Conservation (phyloP, 805 yeast genomes). For the Myxozyma melibiosi region DNA sequence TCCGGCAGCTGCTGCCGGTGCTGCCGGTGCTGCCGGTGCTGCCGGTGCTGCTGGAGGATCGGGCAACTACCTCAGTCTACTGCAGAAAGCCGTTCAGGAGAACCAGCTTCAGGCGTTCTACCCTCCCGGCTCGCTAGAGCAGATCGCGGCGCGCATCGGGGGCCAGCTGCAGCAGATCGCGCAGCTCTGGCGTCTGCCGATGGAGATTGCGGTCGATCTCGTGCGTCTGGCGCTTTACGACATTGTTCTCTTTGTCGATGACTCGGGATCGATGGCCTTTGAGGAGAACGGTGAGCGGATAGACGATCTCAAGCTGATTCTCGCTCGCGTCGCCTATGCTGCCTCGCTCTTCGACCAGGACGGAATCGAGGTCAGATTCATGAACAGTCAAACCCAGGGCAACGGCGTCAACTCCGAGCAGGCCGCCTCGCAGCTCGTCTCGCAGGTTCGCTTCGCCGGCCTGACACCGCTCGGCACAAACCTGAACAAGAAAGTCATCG, state of each 20-base stretch:
- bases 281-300: slow-evolving; percentile 42
- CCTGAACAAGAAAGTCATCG: slow-evolving; percentile 37
- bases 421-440: slow-evolving; percentile 35
- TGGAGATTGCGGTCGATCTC: slow-evolving; percentile 39
- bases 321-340: slow-evolving; percentile 39
- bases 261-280: slow-evolving; percentile 42
- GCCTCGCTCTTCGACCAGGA: slow-evolving; percentile 39
- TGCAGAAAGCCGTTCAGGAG: slow-evolving; percentile 36
- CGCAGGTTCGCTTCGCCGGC: slow-evolving; percentile 36
- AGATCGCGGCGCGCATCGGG: slow-evolving; percentile 34
- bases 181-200: slow-evolving; percentile 38
- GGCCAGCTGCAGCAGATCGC: slow-evolving; percentile 33
- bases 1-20: slow-evolving; percentile 23
- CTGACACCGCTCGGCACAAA: slow-evolving; percentile 39
- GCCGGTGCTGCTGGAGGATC: slow-evolving; percentile 18
- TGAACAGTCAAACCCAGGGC: slow-evolving; percentile 37
- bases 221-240: slow-evolving; percentile 41
- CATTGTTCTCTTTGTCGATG: slow-evolving; percentile 40
- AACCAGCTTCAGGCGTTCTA: slow-evolving; percentile 38
- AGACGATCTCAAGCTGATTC: slow-evolving; percentile 40
- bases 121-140: slow-evolving; percentile 40
- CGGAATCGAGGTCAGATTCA: slow-evolving; percentile 41
- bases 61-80: slow-evolving; percentile 28
- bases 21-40: slow-evolving; percentile 8
- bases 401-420: slow-evolving; percentile 36